These are phyloP conservation scores for Russula sp. DNA, from an alignment of 768 basidiomycete species.

Conservation along the genomic window DNA sequence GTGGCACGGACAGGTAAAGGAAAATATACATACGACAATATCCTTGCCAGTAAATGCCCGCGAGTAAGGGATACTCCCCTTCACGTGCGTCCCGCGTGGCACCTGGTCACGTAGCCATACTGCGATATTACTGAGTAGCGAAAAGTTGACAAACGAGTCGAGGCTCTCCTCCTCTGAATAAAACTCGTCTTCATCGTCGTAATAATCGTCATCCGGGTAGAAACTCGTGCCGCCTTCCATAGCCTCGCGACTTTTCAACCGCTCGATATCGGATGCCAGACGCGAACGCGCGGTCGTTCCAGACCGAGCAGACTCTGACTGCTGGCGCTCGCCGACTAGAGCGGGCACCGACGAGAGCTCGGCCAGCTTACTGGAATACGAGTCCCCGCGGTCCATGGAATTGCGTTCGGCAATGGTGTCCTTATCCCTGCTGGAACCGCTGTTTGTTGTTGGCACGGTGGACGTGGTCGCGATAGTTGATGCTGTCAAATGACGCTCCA, in stretches of 20 bases:
- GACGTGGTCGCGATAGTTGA: constrained; percentile 26
- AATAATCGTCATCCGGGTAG: constrained; percentile 47
- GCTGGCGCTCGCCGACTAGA: constrained; percentile 15
- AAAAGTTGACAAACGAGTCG: constrained; percentile 85
- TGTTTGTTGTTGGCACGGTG: constrained; percentile 18
- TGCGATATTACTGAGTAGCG: constrained; percentile 83
- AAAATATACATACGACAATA: constrained; percentile 65
- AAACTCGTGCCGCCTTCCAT: constrained; percentile 36
- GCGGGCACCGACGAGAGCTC: not conserved
- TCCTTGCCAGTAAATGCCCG: constrained; percentile 93
- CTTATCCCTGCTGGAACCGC: constrained; percentile 11
- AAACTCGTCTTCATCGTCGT: constrained; percentile 46
- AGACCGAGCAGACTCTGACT: constrained; percentile 19
- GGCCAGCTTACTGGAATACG: constrained; percentile 12
- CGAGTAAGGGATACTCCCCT: constrained; percentile 89
- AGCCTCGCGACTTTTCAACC: constrained; percentile 37
- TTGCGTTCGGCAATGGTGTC: constrained; percentile 14
- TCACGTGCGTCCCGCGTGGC: constrained; percentile 80
- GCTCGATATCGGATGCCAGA: constrained; percentile 26
- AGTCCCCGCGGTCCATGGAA: constrained; percentile 7
- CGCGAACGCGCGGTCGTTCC: constrained; percentile 27
- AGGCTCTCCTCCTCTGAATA: constrained; percentile 53
- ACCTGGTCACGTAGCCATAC: constrained; percentile 89
- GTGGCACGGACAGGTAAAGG: not conserved
- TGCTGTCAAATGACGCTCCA: constrained; percentile 27